Evolutionary conservation across 768 basidiomycete genomes (phyloP), one percentile per base, ranked within the genome.

Genomic region (Mycena haematopus): DNA sequence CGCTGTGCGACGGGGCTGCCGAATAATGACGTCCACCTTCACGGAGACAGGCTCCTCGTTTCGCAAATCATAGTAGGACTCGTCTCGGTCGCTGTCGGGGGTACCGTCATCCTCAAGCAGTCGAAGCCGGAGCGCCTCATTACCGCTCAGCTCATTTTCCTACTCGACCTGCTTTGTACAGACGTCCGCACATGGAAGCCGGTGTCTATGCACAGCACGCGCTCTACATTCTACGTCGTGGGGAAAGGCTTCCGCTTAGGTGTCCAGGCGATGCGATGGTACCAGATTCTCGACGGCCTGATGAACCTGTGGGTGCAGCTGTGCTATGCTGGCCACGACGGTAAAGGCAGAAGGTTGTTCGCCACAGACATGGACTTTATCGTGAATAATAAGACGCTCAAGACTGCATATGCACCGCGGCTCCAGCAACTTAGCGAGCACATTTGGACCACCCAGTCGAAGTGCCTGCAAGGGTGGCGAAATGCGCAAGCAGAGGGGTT

Each of bases 91-190:
- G 50, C 62, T 11, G 40, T 52, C 14, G 73, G 73, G 17, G 72
- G 71, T 4, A 76, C 75, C 15, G 44, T 76, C 55, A 63, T 78
- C 56, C 68, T 73, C 56, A 76, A 76, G 64, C 70, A 75, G 38
- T 69, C 72, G n/a, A 72, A 73, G 42, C 66, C 72, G 15, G 73
- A 76, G 45, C 61, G 65, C 52, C 51, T 66, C 36, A 60, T 66
- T 29, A 72, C 76, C 19, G 71, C 71, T 24, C 71, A 73, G 47
- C 54, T 76, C 19, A 63, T 78, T 1, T 74, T 65, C 64, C 55
- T 75, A 51, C 65, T 78, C 25, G 72, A 76, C 57, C 51, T 44
- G 17, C 65, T 76, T 49, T 73, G 70, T 21, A 53, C 65, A 6
- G 56, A 61, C 13, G 63, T 75, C 8, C 45, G 58, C 19, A 63